These are phyloP conservation scores for Trichophyton benhamiae DNA, from an alignment of 2,329 filamentous ascomycete species.

Conservation along the genomic window DNA sequence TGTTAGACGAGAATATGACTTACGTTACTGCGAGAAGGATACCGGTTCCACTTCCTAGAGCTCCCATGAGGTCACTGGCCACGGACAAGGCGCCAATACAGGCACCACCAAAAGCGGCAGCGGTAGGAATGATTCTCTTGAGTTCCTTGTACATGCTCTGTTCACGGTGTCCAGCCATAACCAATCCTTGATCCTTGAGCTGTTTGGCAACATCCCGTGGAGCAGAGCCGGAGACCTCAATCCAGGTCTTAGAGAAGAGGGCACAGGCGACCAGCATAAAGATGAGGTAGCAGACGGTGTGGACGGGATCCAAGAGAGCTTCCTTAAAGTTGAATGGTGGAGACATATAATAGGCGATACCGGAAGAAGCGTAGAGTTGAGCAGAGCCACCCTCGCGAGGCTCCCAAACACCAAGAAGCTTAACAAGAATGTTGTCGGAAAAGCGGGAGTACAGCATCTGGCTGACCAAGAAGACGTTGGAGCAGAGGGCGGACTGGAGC, in stretches of 20 bases:
- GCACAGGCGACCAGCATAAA: conserved; percentile 98
- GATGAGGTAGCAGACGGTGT: conserved; percentile 85
- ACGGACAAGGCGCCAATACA: conserved; percentile 98
- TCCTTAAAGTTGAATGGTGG: conserved; percentile 96
- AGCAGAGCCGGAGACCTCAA: conserved; percentile 95
- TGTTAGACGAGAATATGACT: conserved; percentile 36
- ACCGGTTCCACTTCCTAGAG: conserved; percentile 91
- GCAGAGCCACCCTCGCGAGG: conserved; percentile 78
- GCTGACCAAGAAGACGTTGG: conserved; percentile 97
- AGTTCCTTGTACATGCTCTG: conserved; percentile 99
- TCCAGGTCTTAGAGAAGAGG: conserved; percentile 99
- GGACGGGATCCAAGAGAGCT: conserved; percentile 89
- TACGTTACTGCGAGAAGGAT: conserved; percentile 96
- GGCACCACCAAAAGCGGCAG: conserved; percentile 93
- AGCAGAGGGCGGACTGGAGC: conserved; percentile 95
- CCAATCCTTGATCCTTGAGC: conserved; percentile 97
- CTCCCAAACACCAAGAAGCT: conserved; percentile 97
- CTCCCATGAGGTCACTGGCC: conserved; percentile 86
- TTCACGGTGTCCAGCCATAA: conserved; percentile 98
- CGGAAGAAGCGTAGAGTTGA: conserved; percentile 85
- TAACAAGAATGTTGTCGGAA: conserved; percentile 96
- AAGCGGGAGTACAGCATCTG: conserved; percentile 99
- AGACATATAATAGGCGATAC: conserved; percentile 99
- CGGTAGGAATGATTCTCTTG: conserved; percentile 97
- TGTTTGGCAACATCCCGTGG: conserved; percentile 98